phyloP scores from a whole-genome alignment of 345 rosid genomes.

The Boechera retrofracta region DNA sequence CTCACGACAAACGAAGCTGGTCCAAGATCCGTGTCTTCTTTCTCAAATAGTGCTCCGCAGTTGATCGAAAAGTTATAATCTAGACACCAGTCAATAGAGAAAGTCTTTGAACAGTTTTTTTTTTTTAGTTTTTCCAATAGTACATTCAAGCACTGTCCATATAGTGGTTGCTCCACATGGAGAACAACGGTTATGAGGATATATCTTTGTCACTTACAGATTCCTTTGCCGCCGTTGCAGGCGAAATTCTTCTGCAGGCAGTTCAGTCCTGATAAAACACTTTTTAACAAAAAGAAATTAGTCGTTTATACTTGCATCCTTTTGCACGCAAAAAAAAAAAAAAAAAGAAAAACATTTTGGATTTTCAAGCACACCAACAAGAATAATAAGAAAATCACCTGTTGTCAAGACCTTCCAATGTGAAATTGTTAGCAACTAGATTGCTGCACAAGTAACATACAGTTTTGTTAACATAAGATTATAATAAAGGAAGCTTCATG shows the following conservation, averaged over 20 bases:
- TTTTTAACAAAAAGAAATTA: background rate
- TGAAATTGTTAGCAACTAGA: background rate
- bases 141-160: background rate
- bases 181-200: background rate
- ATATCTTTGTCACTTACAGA: constrained; percentile 49
- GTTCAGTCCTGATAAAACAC: constrained; percentile 50
- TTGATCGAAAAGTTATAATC: constrained; percentile 60
- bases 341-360: too few relatives aligned
- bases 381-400: constrained; percentile 48
- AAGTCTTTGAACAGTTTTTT: too few relatives aligned
- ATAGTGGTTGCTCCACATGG: too few relatives aligned
- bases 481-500: too few relatives aligned
- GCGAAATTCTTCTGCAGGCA: constrained; percentile 60
- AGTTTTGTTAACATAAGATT: background rate
- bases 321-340: too few relatives aligned
- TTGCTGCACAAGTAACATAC: background rate
- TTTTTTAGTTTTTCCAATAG: background rate
- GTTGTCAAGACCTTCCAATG: constrained; percentile 3
- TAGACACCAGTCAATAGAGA: constrained; percentile 11
- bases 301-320: too few relatives aligned
- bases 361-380: background rate
- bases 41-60: constrained; percentile 53
- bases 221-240: constrained; percentile 44
- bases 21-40: constrained; percentile 55
- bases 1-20: constrained; percentile 51